Conservation (phyloP, 1,284 basidiomycete genomes). For the Ceratobasidium sp. region DNA sequence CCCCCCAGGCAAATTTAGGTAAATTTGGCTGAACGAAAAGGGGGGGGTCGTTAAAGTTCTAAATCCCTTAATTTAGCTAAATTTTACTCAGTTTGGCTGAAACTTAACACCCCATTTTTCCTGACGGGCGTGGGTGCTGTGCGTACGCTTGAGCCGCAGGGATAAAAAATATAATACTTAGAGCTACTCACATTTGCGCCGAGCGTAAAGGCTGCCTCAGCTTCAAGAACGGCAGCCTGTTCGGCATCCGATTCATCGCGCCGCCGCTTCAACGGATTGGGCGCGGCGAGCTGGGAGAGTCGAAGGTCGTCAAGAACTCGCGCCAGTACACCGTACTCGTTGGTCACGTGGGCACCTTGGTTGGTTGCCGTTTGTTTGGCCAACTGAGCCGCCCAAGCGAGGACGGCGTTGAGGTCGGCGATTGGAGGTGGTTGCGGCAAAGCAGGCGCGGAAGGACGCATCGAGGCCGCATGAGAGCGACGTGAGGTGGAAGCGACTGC, state of each 20-base stretch:
- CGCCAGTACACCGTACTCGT: background rate
- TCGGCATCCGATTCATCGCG: background rate
- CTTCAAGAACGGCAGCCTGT: slow-evolving; percentile 3
- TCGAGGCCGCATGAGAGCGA: no score
- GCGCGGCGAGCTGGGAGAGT: background rate
- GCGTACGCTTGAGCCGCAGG: no score
- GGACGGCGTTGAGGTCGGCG: background rate
- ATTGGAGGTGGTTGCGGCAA: background rate
- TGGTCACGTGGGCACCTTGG: background rate
- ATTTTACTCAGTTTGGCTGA: no score
- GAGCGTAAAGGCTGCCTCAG: background rate
- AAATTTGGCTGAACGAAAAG: no score
- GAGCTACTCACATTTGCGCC: no score
- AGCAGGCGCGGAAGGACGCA: background rate
- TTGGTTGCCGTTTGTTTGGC: background rate
- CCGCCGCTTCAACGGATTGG: background rate
- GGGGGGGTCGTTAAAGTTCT: no score
- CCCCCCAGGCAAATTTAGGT: no score
- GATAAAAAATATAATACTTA: no score
- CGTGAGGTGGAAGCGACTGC: no score
- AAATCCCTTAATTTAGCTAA: no score
- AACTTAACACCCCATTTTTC: no score
- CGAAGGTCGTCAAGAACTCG: background rate
- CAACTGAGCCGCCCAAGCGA: background rate
- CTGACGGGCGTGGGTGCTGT: no score